Evolutionary conservation across 2,329 filamentous ascomycete species (phyloP), one percentile per base, ranked within the genome.

Genomic region (Penicillium sp.): DNA sequence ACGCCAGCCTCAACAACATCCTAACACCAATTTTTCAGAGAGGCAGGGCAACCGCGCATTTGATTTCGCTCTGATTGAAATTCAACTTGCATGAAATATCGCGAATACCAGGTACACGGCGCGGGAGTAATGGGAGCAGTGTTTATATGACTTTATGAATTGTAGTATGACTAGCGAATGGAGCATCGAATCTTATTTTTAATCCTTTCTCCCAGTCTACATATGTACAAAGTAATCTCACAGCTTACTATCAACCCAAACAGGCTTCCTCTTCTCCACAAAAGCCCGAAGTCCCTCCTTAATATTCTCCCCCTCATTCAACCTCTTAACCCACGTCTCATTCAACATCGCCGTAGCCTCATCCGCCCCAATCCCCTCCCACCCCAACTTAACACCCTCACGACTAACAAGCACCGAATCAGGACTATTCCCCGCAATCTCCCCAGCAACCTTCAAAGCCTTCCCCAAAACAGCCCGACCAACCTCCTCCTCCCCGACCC

Each of bases 331-430:
- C 73, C 82, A 78, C 2, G 76, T 76, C 47, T 80, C 75, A 15
- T 76, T 72, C 48, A 86, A 64, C 55, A 79, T 62, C 53, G 72
- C 72, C 32, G 81, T 87, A 9, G 72, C 84, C 53, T 79, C 75
- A 64, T 82, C 80, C 0, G 82, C 84, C 10, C 82, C 80, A 19
- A 83, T 69, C 0, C 75, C 78, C 59, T 88, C 85, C 85, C 84
- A 89, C 0, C 83, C 85, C 55, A 85, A 68, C 66, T 84, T 79
- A 44, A 93, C 62, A 0, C 85, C 87, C 62, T 83, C 82, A 21
- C 85, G 75, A 52, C 75, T 83, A n/a, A 88, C 83, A 60, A 90
- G 80, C 29, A 91, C 79, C 22, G 83, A 76, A 67, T 93, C 87
- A 2, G 87, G 87, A 57, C 83, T 87, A 66, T 85, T 84, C 52